Evolutionary conservation across 2,329 filamentous ascomycete species (phyloP), one percentile per base, ranked within the genome.

Genomic region (Dendryphion nanum): DNA sequence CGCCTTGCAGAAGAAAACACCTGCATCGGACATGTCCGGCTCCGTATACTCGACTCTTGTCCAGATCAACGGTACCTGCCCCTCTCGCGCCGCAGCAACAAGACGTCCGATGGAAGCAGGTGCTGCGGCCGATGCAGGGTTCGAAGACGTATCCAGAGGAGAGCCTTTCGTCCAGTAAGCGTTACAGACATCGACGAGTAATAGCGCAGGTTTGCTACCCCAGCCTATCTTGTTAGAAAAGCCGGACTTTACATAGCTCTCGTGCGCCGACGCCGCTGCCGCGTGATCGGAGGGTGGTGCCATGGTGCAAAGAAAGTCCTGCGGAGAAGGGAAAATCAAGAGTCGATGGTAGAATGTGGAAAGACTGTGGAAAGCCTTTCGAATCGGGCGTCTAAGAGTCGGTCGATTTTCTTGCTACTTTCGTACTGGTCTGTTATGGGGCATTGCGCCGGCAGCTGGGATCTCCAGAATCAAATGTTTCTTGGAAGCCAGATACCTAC

Each of bases 121-220:
- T 18, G 61, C 61, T 6, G 51, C 44, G 7, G 54, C 59, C 15
- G 61, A 61, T 12, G 60, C 58, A 13, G 65, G 56, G 48, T 73
- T 63, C 4, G 53, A 52, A n/a, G 55, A 55, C 16, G 64, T 61
- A 35, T 67, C 62, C n/a, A 75, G 57, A 3, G 68, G 68, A 24
- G 69, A 73, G 3, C 58, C 62, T 18, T 59, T 47, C 4, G 58
- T 61, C 67, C 68, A 74, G 52, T 74, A 73, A 12, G 69, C 70
- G 24, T 63, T 68, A 53, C 70, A 74, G 28, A 74, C 69, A 47
- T 74, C 71, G 52, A 74, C 64, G 17, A 74, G 50, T 33, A 75
- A 51, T 3, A 74, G 59, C 16, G 66, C 71, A 4, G 70, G 69
- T 5, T 54, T 59, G 16, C 35, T 38, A 24, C 70, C 71, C 70